Conservation (phyloP, 2,329 filamentous ascomycete species). For the Talaromyces pinophilus region DNA sequence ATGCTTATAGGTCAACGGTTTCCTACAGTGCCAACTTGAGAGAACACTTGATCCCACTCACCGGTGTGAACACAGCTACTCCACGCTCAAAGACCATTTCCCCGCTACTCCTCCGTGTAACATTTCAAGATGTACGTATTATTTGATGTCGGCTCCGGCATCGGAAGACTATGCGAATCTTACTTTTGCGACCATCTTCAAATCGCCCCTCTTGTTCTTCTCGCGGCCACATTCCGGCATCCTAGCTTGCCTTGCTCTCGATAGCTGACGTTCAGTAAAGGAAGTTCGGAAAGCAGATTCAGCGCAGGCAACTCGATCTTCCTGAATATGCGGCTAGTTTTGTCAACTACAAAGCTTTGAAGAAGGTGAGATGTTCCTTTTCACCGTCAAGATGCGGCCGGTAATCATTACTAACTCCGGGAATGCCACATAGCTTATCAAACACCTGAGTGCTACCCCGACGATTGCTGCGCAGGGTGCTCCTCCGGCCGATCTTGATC, state of each 20-base stretch:
- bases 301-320: constrained; percentile 97
- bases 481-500: constrained; percentile 56
- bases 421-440: constrained; percentile 73
- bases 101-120: constrained; percentile 1
- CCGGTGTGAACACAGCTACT: background rate
- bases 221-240: constrained; percentile 7
- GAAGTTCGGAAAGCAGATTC: constrained; percentile 99
- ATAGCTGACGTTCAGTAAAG: constrained; percentile 50
- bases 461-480: constrained; percentile 75
- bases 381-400: constrained; percentile 17
- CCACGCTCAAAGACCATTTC: background rate
- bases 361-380: constrained; percentile 67
- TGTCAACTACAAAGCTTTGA: constrained; percentile 98
- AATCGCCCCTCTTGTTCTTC: constrained; percentile 3
- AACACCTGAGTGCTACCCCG: constrained; percentile 91
- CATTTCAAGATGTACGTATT: constrained; percentile 21
- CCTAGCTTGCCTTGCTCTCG: constrained; percentile 2
- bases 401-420: constrained; percentile 21
- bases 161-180: constrained; percentile 1
- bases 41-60: constrained; percentile 1
- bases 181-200: background rate
- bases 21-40: background rate
- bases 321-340: constrained; percentile 99
- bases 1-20: background rate
- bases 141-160: background rate